phyloP scores from a whole-genome alignment of 2,329 filamentous ascomycete species.

The Calonectria naviculata region DNA sequence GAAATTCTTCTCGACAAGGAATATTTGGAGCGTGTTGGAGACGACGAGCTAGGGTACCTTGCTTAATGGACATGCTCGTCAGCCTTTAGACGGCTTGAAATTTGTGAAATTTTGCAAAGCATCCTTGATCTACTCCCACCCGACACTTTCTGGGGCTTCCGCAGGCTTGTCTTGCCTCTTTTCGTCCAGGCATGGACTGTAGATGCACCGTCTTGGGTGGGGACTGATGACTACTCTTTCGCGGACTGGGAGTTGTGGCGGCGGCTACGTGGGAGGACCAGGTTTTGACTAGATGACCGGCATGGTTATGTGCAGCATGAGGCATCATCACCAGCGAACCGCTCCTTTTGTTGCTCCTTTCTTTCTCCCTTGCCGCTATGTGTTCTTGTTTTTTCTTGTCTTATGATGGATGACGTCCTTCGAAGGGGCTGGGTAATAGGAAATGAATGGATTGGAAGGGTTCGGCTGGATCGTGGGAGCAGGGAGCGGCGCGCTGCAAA shows the following conservation, averaged over 20 bases:
- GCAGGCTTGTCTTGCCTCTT: not conserved
- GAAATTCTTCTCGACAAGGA: slow-evolving; percentile 99
- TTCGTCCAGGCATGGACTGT: not conserved
- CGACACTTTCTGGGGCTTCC: not conserved
- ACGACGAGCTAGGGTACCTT: slow-evolving; percentile 93
- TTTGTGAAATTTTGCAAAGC: not conserved
- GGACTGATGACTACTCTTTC: not conserved
- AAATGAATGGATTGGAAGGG: slow-evolving; percentile 14
- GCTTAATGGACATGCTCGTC: slow-evolving; percentile 65
- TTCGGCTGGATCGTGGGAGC: slow-evolving; percentile 3
- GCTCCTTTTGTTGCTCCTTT: not conserved
- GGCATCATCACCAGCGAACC: not conserved
- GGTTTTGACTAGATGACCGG: slow-evolving; percentile 12
- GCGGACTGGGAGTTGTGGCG: slow-evolving; percentile 3
- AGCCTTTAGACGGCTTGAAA: not conserved
- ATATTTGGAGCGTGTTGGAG: slow-evolving; percentile 94
- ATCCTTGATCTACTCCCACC: not conserved
- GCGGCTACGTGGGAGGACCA: slow-evolving; percentile 5
- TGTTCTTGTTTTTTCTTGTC: slow-evolving; percentile 8
- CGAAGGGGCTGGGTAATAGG: not conserved
- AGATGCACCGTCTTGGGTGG: not conserved
- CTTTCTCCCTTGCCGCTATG: not conserved
- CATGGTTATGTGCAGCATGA: slow-evolving; percentile 8
- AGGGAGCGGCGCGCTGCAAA: slow-evolving; percentile 20
- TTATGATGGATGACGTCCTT: slow-evolving; percentile 21